Evolutionary conservation across 2,329 filamentous ascomycete genomes (phyloP).

Genomic region (Xylariaceae sp.): DNA sequence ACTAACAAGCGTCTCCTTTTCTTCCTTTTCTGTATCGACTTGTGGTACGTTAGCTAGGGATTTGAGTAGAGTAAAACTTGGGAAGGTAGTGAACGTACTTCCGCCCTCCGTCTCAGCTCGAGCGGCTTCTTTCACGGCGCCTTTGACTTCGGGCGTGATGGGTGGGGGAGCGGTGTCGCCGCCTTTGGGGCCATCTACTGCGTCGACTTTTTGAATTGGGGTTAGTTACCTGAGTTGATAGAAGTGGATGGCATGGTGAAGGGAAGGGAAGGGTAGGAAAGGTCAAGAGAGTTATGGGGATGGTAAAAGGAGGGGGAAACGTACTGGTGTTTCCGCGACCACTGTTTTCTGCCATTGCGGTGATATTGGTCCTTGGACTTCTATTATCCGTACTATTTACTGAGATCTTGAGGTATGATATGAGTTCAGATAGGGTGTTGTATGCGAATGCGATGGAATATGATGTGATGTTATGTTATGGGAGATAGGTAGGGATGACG

Average conservation of each 20-base stretch:
- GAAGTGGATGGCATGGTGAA: too few species aligned
- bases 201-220: constrained; percentile 28
- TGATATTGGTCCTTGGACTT: too few species aligned
- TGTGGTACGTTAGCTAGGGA: neutral
- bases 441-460: too few species aligned
- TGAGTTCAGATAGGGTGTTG: too few species aligned
- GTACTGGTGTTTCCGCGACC: constrained; percentile 44
- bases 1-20: too few species aligned
- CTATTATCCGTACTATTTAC: too few species aligned
- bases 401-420: too few species aligned
- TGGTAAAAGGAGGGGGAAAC: constrained; percentile 16
- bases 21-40: neutral
- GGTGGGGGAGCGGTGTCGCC: constrained; percentile 36
- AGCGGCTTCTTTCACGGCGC: constrained; percentile 35
- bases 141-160: constrained; percentile 38
- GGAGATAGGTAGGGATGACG: too few species aligned
- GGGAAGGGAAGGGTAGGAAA: too few species aligned
- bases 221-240: too few species aligned
- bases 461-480: too few species aligned
- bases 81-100: constrained; percentile 28
- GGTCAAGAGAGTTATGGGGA: too few species aligned
- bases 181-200: constrained; percentile 38
- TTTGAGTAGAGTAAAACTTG: neutral
- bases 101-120: constrained; percentile 25
- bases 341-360: constrained; percentile 50